Conservation (phyloP, 768 basidiomycete species). For the Phlebiopsis gigantea region DNA sequence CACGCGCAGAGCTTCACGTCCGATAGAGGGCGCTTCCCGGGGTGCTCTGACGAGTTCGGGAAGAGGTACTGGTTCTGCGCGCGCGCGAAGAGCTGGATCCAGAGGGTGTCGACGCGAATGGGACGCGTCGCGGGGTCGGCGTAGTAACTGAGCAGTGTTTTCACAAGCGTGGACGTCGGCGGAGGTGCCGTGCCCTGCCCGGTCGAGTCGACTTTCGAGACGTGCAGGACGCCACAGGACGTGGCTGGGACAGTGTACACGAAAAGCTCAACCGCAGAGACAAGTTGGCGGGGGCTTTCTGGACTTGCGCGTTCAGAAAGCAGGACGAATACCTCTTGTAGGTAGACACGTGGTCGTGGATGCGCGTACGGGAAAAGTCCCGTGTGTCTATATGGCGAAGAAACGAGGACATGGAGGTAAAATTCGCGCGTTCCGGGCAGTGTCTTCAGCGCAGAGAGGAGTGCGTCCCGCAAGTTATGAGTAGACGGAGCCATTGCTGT, state of each 20-base stretch:
- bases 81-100: slow-evolving; percentile 88
- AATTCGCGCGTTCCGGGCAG: slow-evolving; percentile 68
- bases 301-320: slow-evolving; percentile 56
- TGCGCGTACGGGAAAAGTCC: slow-evolving; percentile 72
- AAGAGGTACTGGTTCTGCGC: slow-evolving; percentile 92
- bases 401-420: slow-evolving; percentile 70
- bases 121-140: slow-evolving; percentile 60
- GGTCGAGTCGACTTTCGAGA: slow-evolving; percentile 93
- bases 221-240: slow-evolving; percentile 69
- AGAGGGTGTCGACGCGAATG: slow-evolving; percentile 48
- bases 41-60: slow-evolving; percentile 72
- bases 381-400: slow-evolving; percentile 60
- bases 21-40: slow-evolving; percentile 65
- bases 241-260: slow-evolving; percentile 73
- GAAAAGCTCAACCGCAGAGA: slow-evolving; percentile 74
- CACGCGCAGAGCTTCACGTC: slow-evolving; percentile 83
- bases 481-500: background rate
- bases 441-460: slow-evolving; percentile 48
- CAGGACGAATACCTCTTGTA: slow-evolving; percentile 76
- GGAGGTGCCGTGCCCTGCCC: slow-evolving; percentile 63
- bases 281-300: slow-evolving; percentile 53
- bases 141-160: slow-evolving; percentile 60
- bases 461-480: slow-evolving; percentile 49
- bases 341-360: slow-evolving; percentile 57
- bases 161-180: slow-evolving; percentile 67